A percentile compares a stretch with the other conserved stretches of the same genome.
phyloP scores from a whole-genome alignment of 805 yeast genomes.

The Wickerhamomyces ciferrii region DNA sequence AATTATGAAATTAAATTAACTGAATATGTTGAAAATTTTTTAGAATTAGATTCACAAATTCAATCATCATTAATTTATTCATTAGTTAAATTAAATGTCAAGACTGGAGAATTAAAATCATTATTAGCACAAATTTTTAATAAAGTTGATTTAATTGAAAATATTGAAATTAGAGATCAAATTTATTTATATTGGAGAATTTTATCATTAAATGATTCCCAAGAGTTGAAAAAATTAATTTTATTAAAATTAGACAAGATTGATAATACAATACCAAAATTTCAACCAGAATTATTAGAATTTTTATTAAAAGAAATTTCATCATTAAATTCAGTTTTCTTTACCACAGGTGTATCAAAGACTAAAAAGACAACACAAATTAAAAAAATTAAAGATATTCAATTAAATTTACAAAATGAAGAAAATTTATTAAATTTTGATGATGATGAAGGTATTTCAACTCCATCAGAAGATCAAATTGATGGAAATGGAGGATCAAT shows the following conservation, averaged over 20 bases:
- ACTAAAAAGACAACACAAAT: slow-evolving; percentile 30
- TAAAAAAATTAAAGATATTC: slow-evolving; percentile 71
- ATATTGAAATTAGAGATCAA: slow-evolving; percentile 75
- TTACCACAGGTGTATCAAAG: slow-evolving; percentile 60
- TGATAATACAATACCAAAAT: slow-evolving; percentile 62
- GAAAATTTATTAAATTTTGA: slow-evolving; percentile 87
- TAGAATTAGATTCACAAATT: slow-evolving; percentile 53
- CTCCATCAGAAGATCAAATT: neutral
- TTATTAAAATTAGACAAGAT: slow-evolving; percentile 65
- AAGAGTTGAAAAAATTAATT: slow-evolving; percentile 41
- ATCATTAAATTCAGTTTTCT: slow-evolving; percentile 84
- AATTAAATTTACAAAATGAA: slow-evolving; percentile 72
- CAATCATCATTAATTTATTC: slow-evolving; percentile 59
- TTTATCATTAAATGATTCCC: slow-evolving; percentile 40
- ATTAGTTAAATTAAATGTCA: slow-evolving; percentile 49
- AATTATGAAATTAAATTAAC: slow-evolving; percentile 42
- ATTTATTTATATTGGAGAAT: slow-evolving; percentile 80
- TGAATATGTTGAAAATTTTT: slow-evolving; percentile 43
- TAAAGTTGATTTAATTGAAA: slow-evolving; percentile 61
- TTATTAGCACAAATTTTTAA: slow-evolving; percentile 56
- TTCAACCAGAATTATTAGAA: slow-evolving; percentile 63
- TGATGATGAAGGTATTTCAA: slow-evolving; percentile 43
- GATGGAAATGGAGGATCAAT: slow-evolving; percentile 14
- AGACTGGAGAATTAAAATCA: slow-evolving; percentile 33
- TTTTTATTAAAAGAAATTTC: slow-evolving; percentile 73